Evolutionary conservation across 2,329 filamentous ascomycete genomes (phyloP), one percentile per base, ranked within the genome.

Genomic region (Pseudogymnoascus sp.): DNA sequence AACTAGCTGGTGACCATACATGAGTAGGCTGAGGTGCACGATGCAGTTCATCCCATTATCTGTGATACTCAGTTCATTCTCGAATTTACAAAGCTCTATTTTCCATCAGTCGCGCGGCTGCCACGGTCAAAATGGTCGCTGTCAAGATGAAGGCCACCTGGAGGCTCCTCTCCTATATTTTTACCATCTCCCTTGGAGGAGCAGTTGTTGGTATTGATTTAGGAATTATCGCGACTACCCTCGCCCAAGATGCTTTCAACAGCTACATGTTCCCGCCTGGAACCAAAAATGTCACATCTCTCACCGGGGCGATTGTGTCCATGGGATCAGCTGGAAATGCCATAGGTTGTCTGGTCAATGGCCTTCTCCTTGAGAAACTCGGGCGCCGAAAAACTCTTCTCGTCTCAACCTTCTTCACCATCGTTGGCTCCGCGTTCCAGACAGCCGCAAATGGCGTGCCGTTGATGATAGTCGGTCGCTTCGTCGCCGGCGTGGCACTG

Each of bases 391-490:
- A 30, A 9, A 52, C 45, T 4, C 45, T 52, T 18, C 45, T 52
- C 5, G 45, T 52, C 15, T 52, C 45, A 12, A 52, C 45, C 2
- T 52, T 63, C 9, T 60, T 64, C n/a, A 64, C 64, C 12, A 65
- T 64, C n/a, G 45, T 66, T 1, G 64, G 65, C 1, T 57, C 63
- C 1, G 57, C 63, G 12, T 62, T 67, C 5, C 64, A 67, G 23
- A 60, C 60, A 2, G 67, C 61, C 1, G 62, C 66, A 0, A 60
- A 61, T 23, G 59, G 63, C 8, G 62, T 64, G 5, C 64, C 63
- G 5, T 60, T 65, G 55, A 62, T 66, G 30, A 65, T 68, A 7
- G 64, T 62, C 2, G 66, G 66, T 2, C 65, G 66, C 15, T 60
- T 60, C 9, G 60, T 67, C 19, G 66, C 62, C 0, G 65, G 61